Conservation (phyloP, 805 yeast species). For the Ogataea naganishii region DNA sequence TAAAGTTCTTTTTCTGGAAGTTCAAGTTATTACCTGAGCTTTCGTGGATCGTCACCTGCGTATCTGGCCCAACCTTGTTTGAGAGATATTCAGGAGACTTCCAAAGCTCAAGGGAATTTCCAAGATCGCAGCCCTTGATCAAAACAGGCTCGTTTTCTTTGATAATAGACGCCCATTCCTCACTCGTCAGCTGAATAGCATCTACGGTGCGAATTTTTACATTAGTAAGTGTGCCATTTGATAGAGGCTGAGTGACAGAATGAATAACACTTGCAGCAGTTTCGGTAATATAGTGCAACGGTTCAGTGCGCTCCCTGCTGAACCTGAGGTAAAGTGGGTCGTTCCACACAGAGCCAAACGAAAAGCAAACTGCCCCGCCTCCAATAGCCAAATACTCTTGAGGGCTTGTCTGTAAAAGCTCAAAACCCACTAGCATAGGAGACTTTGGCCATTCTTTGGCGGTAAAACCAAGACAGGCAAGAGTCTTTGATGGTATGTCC, state of each 20-base stretch:
- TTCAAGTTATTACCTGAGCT: constrained; percentile 12
- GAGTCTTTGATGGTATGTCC: constrained; percentile 12
- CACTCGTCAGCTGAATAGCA: constrained; percentile 1
- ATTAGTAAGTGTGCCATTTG: background rate
- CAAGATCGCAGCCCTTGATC: constrained; percentile 16
- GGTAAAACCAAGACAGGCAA: constrained; percentile 22
- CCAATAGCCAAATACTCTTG: constrained; percentile 26
- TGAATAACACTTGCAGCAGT: no score
- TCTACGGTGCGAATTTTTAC: background rate
- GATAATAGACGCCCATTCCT: constrained; percentile 4
- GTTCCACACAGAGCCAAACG: constrained; percentile 61
- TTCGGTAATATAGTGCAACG: no score
- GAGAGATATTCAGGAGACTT: constrained; percentile 18
- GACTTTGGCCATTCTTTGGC: constrained; percentile 28
- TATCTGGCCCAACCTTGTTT: constrained; percentile 15
- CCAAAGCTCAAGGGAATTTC: constrained; percentile 20
- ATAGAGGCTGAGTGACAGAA: constrained; percentile 9
- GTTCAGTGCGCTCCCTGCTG: no score
- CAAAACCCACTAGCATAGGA: constrained; percentile 50
- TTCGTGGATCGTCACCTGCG: constrained; percentile 19
- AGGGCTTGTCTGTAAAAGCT: constrained; percentile 13
- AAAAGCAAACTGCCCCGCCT: constrained; percentile 80
- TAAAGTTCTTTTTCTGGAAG: constrained; percentile 23
- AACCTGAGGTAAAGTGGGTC: constrained; percentile 5
- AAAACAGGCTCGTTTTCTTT: constrained; percentile 14